A percentile compares a stretch with the other conserved stretches of the same genome.
phyloP scores from a whole-genome alignment of 2,329 filamentous ascomycete species.

The Aureobasidium zeae region DNA sequence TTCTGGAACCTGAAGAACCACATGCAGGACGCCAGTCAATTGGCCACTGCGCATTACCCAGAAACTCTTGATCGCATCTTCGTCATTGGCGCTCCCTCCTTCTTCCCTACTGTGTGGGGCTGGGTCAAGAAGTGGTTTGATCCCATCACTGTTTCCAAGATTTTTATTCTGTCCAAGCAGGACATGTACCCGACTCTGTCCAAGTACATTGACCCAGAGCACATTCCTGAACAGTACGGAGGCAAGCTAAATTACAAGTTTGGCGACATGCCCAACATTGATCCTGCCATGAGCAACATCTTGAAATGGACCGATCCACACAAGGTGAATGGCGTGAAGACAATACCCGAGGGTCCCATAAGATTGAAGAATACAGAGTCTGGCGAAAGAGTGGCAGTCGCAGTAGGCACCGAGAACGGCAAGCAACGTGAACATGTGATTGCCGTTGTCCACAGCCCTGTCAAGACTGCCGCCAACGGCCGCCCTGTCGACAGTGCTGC shows the following conservation, averaged over 20 bases:
- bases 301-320: slow-evolving; percentile 34
- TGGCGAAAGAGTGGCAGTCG: slow-evolving; percentile 37
- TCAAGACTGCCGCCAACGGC: neutral
- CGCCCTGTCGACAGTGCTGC: no score
- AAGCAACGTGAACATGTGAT: slow-evolving; percentile 31
- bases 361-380: slow-evolving; percentile 34
- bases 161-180: slow-evolving; percentile 69
- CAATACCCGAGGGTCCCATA: slow-evolving; percentile 40
- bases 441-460: slow-evolving; percentile 29
- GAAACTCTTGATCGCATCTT: slow-evolving; percentile 83
- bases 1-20: slow-evolving; percentile 92
- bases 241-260: slow-evolving; percentile 76
- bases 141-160: slow-evolving; percentile 89
- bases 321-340: slow-evolving; percentile 26
- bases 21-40: slow-evolving; percentile 82
- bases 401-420: slow-evolving; percentile 37
- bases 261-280: slow-evolving; percentile 65
- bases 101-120: slow-evolving; percentile 89
- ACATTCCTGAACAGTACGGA: slow-evolving; percentile 85
- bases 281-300: slow-evolving; percentile 40
- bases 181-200: slow-evolving; percentile 71
- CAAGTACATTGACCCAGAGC: slow-evolving; percentile 68
- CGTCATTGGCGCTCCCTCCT: slow-evolving; percentile 79
- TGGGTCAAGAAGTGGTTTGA: slow-evolving; percentile 92
- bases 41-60: slow-evolving; percentile 90